Percentiles rank a stretch among this genome's conserved stretches.
Evolutionary conservation across 495 filamentous ascomycete genomes (phyloP).

Genomic region (Aspergillus mulundensis): DNA sequence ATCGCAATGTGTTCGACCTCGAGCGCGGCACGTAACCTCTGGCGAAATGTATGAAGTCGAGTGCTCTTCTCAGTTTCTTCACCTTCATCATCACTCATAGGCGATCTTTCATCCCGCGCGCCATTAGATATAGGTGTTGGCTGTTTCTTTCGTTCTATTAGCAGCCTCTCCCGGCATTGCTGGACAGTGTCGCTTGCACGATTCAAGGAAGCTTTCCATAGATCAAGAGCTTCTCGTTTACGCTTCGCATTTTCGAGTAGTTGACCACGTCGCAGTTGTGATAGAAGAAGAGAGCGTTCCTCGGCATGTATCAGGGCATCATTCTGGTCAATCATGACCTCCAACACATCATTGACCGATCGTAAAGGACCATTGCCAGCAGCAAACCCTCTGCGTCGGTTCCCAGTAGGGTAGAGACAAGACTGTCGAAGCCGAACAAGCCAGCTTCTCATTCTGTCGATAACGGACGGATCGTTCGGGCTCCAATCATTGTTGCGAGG

Average conservation of each 20-base stretch:
- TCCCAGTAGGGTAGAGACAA: conserved; percentile 72
- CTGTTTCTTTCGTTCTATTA: conserved; percentile 40
- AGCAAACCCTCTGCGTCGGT: conserved; percentile 66
- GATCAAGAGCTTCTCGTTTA: conserved; percentile 53
- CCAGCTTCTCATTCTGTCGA: conserved; percentile 69
- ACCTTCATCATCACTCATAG: conserved; percentile 36
- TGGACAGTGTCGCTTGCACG: conserved; percentile 53
- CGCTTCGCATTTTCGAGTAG: conserved; percentile 62
- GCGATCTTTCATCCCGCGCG: conserved; percentile 11
- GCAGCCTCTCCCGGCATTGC: conserved; percentile 61
- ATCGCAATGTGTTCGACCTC: conserved; percentile 76
- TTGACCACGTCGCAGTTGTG: conserved; percentile 65
- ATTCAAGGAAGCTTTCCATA: conserved; percentile 62
- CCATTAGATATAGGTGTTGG: conserved; percentile 2
- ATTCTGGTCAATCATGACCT: conserved; percentile 83
- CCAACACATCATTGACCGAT: conserved; percentile 80
- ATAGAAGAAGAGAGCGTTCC: conserved; percentile 59
- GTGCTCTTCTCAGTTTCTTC: conserved; percentile 45
- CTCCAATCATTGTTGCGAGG: conserved; percentile 60
- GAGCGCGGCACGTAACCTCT: conserved; percentile 64
- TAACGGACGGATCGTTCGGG: conserved; percentile 47
- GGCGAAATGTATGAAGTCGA: conserved; percentile 55
- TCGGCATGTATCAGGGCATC: conserved; percentile 59
- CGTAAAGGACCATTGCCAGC: conserved; percentile 59
- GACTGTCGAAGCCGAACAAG: conserved; percentile 71